Conservation (phyloP, 331 rosid species). For the Dryas integrifolia region DNA sequence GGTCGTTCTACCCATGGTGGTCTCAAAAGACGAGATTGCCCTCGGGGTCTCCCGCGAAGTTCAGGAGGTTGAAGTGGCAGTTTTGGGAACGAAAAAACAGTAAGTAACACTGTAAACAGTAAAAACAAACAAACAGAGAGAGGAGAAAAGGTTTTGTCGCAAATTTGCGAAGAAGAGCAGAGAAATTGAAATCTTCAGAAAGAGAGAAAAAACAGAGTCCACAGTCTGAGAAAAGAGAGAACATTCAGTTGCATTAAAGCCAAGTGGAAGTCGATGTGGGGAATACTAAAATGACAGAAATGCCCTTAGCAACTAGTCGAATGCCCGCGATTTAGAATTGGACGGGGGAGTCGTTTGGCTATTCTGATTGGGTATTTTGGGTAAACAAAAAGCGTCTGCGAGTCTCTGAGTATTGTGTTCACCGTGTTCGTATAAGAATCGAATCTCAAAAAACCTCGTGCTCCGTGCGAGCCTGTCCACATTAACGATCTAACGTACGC, state of each 20-base stretch:
- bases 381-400: neutral
- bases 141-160: neutral
- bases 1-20: neutral
- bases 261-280: conserved; percentile 6
- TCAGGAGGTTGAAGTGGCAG: neutral
- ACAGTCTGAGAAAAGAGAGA: conserved; percentile 2
- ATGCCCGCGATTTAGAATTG: too few relatives aligned
- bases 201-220: neutral
- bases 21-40: conserved; percentile 10
- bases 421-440: conserved; percentile 11
- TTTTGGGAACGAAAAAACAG: neutral
- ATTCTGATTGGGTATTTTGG: conserved; percentile 13
- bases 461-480: conserved; percentile 16
- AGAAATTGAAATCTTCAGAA: conserved; percentile 17
- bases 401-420: conserved; percentile 21
- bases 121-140: neutral
- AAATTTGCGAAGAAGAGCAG: neutral
- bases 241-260: conserved; percentile 32
- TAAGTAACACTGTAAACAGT: neutral
- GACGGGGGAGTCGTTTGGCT: neutral
- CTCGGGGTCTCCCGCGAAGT: neutral
- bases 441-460: conserved; percentile 33
- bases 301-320: conserved; percentile 2
- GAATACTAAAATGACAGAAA: conserved; percentile 7
- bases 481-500: conserved; percentile 32